Percentiles rank a stretch among this genome's conserved stretches.
Conservation (phyloP, 768 basidiomycete genomes). For the Rhodotorula diobovata region DNA sequence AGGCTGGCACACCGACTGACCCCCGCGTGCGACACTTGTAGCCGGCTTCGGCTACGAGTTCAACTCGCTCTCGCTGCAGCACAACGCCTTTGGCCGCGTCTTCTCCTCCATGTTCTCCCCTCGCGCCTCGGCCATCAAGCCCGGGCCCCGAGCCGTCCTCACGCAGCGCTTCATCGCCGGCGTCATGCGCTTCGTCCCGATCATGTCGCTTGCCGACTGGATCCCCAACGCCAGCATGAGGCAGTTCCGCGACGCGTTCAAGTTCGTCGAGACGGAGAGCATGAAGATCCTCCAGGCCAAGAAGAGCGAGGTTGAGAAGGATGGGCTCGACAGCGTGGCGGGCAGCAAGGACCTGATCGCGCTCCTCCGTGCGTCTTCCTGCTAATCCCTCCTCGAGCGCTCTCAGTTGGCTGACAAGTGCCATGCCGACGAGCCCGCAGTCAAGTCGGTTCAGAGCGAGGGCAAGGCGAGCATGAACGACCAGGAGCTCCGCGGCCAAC, state of each 20-base stretch:
- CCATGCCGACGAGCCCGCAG: no score
- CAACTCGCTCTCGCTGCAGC: background rate
- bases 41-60: slow-evolving; percentile 12
- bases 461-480: slow-evolving; percentile 5
- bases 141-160: background rate
- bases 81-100: background rate
- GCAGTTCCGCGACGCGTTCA: background rate
- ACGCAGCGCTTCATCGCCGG: background rate
- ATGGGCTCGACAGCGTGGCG: background rate
- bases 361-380: background rate
- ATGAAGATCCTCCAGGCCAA: slow-evolving; percentile 18
- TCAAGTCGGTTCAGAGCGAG: background rate
- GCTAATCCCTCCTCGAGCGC: background rate
- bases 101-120: background rate
- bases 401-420: background rate
- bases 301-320: slow-evolving; percentile 5
- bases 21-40: background rate
- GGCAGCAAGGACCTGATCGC: slow-evolving; percentile 12
- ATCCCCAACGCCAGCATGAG: slow-evolving; percentile 7
- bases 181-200: no score
- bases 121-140: background rate
- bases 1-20: no score
- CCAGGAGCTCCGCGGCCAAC: slow-evolving; percentile 24
- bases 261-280: slow-evolving; percentile 26
- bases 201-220: background rate